A percentile compares a stretch with the other conserved stretches of the same genome.
These are phyloP conservation scores for Kalmanozyma brasiliensis DNA, from an alignment of 1,284 basidiomycete species.

Conservation along the genomic window DNA sequence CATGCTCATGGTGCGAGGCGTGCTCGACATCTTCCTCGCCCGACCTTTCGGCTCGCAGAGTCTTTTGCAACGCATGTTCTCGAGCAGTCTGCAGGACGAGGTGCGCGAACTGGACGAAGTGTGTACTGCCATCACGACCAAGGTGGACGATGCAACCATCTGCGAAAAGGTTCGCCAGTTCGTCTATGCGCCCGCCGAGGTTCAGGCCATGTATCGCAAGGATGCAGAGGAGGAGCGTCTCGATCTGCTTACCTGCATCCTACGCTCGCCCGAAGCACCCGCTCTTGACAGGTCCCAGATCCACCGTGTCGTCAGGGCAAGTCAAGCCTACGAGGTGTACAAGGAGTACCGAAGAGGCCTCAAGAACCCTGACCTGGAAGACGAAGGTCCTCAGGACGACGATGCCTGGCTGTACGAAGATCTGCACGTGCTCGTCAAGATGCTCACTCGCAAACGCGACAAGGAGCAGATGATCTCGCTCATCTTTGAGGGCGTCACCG, in stretches of 20 bases:
- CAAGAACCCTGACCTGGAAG: conserved; percentile 68
- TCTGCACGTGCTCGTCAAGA: conserved; percentile 62
- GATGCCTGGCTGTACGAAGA: conserved; percentile 67
- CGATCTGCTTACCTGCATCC: conserved; percentile 82
- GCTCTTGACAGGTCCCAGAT: conserved; percentile 57
- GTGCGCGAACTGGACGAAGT: conserved; percentile 84
- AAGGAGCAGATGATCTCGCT: conserved; percentile 91
- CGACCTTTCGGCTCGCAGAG: conserved; percentile 94
- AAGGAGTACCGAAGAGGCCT: conserved; percentile 57
- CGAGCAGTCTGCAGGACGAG: conserved; percentile 88
- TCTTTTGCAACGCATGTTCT: conserved; percentile 86
- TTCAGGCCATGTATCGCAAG: conserved; percentile 74
- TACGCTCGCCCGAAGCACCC: conserved; percentile 83
- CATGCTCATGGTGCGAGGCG: conserved; percentile 89
- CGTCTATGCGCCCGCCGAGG: conserved; percentile 85
- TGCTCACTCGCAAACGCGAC: conserved; percentile 76
- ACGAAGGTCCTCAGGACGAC: conserved; percentile 72
- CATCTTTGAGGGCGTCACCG: conserved; percentile 94
- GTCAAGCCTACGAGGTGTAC: conserved; percentile 62
- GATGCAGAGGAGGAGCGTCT: conserved; percentile 75
- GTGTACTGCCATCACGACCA: conserved; percentile 83
- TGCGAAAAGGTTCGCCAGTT: conserved; percentile 89
- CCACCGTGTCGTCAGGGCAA: conserved; percentile 61
- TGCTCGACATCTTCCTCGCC: conserved; percentile 96
- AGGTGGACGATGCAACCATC: conserved; percentile 85